Conservation (phyloP, 139 green algal genomes). For the Chlamydomonas sp. region DNA sequence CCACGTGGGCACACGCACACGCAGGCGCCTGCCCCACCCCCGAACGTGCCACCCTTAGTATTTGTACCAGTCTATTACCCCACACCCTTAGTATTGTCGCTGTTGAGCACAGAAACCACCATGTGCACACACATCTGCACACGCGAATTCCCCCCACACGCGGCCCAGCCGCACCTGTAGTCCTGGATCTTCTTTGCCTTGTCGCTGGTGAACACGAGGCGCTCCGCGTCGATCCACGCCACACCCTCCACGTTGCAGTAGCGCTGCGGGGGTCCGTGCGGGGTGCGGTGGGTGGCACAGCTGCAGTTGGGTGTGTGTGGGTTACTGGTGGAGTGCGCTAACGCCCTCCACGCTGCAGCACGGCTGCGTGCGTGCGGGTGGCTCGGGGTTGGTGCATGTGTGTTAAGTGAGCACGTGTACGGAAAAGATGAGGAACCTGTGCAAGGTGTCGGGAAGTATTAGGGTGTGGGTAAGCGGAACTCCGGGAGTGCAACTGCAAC, state of each 20-base stretch:
- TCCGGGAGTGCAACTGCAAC: too few species aligned
- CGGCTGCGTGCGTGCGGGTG: too few species aligned
- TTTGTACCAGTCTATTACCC: background rate
- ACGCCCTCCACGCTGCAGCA: background rate
- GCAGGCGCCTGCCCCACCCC: background rate
- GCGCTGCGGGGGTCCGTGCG: background rate
- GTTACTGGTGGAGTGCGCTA: background rate
- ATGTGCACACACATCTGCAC: background rate
- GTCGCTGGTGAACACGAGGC: constrained; percentile 51
- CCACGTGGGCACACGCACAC: too few species aligned
- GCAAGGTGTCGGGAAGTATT: too few species aligned
- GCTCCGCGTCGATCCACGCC: constrained; percentile 41
- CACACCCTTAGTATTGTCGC: background rate
- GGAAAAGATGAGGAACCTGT: too few species aligned
- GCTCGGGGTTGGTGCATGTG: too few species aligned
- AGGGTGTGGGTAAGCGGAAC: too few species aligned
- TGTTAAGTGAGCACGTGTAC: too few species aligned
- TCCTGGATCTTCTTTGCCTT: constrained; percentile 53
- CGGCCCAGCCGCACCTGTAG: background rate
- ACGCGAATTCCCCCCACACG: background rate
- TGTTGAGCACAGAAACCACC: background rate
- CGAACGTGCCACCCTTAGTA: background rate
- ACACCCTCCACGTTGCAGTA: constrained; percentile 57
- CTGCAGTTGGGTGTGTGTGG: background rate
- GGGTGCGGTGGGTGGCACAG: background rate